Conservation (phyloP, 1,139 yeast species). For the Maudiozyma humilis region DNA sequence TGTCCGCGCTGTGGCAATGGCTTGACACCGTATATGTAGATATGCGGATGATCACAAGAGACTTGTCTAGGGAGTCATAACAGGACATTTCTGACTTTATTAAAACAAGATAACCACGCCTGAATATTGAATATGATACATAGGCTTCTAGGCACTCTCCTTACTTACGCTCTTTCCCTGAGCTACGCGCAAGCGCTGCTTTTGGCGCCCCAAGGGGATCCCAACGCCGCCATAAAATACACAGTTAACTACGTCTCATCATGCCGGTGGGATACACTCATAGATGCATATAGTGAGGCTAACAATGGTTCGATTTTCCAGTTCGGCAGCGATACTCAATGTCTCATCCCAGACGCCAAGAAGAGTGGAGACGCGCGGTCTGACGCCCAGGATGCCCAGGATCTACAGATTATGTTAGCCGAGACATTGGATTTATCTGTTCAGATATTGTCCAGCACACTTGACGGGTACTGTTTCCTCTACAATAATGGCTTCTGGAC, state of each 20-base stretch:
- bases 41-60: no score
- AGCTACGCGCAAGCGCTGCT: slow-evolving; percentile 3
- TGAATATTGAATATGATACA: no score
- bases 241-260: slow-evolving; percentile 17
- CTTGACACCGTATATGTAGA: no score
- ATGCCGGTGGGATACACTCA: slow-evolving; percentile 13
- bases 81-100: no score
- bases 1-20: no score
- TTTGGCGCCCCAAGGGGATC: slow-evolving; percentile 20
- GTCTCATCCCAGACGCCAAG: slow-evolving; percentile 19
- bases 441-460: slow-evolving; percentile 25
- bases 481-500: slow-evolving; percentile 54
- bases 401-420: slow-evolving; percentile 11
- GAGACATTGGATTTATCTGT: slow-evolving; percentile 17
- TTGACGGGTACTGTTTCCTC: slow-evolving; percentile 31
- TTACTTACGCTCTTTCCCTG: no score
- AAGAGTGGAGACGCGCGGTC: neutral
- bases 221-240: slow-evolving; percentile 18
- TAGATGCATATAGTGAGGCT: slow-evolving; percentile 9
- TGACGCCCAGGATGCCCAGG: slow-evolving; percentile 8
- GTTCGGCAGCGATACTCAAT: slow-evolving; percentile 18
- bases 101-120: no score
- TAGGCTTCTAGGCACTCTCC: no score
- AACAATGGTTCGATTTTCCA: slow-evolving; percentile 14
- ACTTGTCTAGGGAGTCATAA: no score